Conservation (phyloP, 306 rosid species). For the Mimosa pudica region DNA sequence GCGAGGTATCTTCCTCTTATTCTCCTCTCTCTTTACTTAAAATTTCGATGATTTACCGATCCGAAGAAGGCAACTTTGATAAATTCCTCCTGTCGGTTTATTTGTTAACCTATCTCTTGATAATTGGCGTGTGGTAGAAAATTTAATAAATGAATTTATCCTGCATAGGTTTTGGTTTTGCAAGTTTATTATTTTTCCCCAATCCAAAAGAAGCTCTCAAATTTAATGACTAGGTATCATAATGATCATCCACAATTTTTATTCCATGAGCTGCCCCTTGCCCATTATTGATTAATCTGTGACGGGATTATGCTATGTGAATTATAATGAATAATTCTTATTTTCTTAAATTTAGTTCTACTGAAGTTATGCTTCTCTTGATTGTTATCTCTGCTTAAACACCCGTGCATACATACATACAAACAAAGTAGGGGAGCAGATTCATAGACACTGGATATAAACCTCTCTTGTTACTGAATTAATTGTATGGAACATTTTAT, state of each 20-base stretch:
- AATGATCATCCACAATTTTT: background rate
- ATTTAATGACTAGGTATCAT: too few species aligned
- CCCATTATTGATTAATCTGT: background rate
- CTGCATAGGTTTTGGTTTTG: background rate
- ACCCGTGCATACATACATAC: background rate
- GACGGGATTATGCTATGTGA: background rate
- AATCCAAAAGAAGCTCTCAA: too few species aligned
- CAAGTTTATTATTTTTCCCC: background rate
- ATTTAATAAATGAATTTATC: too few species aligned
- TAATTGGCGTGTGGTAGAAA: background rate
- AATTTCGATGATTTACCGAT: background rate
- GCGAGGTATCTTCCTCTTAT: conserved; percentile 42
- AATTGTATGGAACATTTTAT: background rate
- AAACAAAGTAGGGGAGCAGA: background rate
- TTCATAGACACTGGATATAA: background rate
- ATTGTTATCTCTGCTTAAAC: background rate
- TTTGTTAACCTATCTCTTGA: background rate
- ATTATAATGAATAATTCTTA: background rate
- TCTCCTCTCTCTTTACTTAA: background rate
- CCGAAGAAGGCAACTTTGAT: background rate
- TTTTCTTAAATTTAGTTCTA: background rate
- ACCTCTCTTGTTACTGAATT: background rate
- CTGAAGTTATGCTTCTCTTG: background rate
- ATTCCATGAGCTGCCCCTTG: background rate
- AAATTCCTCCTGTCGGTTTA: background rate